Evolutionary conservation across 1,284 basidiomycete genomes (phyloP), one percentile per base, ranked within the genome.

Genomic region (Agroathelia rolfsii): DNA sequence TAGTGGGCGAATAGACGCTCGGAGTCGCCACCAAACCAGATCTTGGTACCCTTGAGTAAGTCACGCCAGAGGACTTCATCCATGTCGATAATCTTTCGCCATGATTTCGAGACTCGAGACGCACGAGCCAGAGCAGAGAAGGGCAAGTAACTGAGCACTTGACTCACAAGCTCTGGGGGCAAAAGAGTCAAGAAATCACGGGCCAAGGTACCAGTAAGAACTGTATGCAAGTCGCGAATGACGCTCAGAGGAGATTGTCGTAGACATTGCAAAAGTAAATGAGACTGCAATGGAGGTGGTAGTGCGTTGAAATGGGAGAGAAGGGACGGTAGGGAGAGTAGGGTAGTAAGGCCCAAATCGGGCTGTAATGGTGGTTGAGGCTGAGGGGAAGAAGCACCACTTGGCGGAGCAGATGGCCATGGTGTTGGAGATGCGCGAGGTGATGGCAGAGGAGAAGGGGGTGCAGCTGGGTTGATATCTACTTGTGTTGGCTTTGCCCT

Each of bases 161-260:
- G 76, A 0, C 83, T 82, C 30, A 85, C 79, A 28, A 92, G 73
- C 46, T 92, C 87, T 13, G 84, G 77, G 6, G 88, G 88, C 5
- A 92, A 68, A 26, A 88, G 70, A 2, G 79, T 83, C 42, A 92
- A 66, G 52, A 90, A 92, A 55, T 92, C 88, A 45, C 87, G 78
- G 13, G 85, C 83, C 16, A 92, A 64, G 5, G 83, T 86, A 18
- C 86, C 85, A 1, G 80, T 79, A 43, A 92, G 64, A 40, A 92
- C 77, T 27, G 80, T 79, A 51, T 90, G 82, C 10, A 90, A 57
- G 4, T 78, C 82, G 35, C 87, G 78, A 18, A 92, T 62, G 25
- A 90, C 86, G 5, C 84, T 76, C 11, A 90, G 66, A 3, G 86
- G 77, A 8, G 87, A 87, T 47, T 86, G 82, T 40, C 83, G 78